Evolutionary conservation across 345 rosid genomes (phyloP).

Genomic region (Citrus unshiu): DNA sequence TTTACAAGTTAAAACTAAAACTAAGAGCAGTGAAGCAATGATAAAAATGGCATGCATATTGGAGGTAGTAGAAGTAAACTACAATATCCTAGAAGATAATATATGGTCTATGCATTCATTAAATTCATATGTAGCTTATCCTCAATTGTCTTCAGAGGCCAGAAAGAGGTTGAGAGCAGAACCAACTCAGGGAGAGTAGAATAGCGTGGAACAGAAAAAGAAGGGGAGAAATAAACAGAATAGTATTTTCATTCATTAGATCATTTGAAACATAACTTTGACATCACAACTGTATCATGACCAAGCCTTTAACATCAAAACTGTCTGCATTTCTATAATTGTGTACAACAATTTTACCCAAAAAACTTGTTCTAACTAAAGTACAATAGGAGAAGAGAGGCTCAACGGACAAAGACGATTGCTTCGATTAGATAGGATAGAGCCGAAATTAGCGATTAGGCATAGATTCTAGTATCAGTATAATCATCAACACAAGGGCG

Average conservation of each 20-base stretch:
- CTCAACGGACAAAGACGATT: neutral
- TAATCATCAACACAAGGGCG: neutral
- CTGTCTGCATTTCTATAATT: neutral
- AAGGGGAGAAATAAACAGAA: too few species aligned
- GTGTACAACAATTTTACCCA: neutral
- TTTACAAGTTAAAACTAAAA: neutral
- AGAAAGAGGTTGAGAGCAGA: too few species aligned
- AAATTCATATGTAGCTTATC: too few species aligned
- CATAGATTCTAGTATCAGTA: neutral
- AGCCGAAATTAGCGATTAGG: neutral
- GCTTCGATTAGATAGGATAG: neutral
- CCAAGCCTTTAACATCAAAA: neutral
- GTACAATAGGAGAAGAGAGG: neutral
- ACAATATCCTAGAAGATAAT: too few species aligned
- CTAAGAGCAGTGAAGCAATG: neutral
- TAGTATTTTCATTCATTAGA: neutral
- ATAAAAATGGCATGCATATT: neutral
- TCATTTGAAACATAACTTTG: neutral
- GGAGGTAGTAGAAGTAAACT: neutral
- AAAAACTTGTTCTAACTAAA: neutral
- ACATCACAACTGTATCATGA: neutral
- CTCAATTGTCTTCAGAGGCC: too few species aligned
- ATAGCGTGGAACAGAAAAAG: too few species aligned
- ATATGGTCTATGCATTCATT: too few species aligned
- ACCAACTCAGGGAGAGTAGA: too few species aligned